These are phyloP conservation scores for Boechera divaricarpa DNA, from an alignment of 345 rosid genomes.

Conservation along the genomic window DNA sequence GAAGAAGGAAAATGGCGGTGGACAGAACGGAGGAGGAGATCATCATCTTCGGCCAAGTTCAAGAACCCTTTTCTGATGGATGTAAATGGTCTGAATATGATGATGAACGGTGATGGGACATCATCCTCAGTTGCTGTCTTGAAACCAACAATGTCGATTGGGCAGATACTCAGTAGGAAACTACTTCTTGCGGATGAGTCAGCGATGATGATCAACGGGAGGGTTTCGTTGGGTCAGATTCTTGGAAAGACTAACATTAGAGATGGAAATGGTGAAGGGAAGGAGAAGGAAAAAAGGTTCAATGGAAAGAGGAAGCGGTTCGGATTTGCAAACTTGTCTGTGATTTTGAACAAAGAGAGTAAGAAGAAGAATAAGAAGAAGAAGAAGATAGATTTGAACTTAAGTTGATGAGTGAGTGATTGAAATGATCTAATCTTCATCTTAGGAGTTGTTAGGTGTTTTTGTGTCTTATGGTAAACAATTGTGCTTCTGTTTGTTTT, in stretches of 20 bases:
- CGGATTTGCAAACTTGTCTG: slow-evolving; percentile 70
- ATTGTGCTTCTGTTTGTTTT: not conserved
- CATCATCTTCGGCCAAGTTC: slow-evolving; percentile 61
- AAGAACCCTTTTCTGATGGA: slow-evolving; percentile 49
- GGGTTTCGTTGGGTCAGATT: slow-evolving; percentile 82
- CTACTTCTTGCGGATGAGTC: slow-evolving; percentile 71
- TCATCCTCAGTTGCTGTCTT: slow-evolving; percentile 51
- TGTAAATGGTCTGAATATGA: slow-evolving; percentile 39
- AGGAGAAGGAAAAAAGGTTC: slow-evolving; percentile 30
- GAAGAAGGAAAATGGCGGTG: slow-evolving; percentile 62
- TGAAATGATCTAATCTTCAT: not conserved
- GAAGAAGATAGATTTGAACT: slow-evolving; percentile 59
- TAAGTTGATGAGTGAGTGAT: slow-evolving; percentile 44
- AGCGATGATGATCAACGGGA: slow-evolving; percentile 52
- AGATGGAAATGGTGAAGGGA: slow-evolving; percentile 22
- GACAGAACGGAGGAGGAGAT: slow-evolving; percentile 51
- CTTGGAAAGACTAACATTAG: slow-evolving; percentile 57
- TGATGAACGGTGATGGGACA: slow-evolving; percentile 36
- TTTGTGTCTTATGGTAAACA: slow-evolving; percentile 2
- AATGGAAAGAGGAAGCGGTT: slow-evolving; percentile 80
- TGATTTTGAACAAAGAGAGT: slow-evolving; percentile 66
- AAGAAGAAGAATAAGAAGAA: slow-evolving; percentile 66
- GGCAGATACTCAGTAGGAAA: slow-evolving; percentile 91
- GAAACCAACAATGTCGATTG: slow-evolving; percentile 80
- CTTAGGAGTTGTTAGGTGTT: slow-evolving; percentile 19